Percentiles rank a stretch among this genome's conserved stretches.
phyloP scores from a whole-genome alignment of 768 basidiomycete genomes.

The Rhodotorula babjevae region DNA sequence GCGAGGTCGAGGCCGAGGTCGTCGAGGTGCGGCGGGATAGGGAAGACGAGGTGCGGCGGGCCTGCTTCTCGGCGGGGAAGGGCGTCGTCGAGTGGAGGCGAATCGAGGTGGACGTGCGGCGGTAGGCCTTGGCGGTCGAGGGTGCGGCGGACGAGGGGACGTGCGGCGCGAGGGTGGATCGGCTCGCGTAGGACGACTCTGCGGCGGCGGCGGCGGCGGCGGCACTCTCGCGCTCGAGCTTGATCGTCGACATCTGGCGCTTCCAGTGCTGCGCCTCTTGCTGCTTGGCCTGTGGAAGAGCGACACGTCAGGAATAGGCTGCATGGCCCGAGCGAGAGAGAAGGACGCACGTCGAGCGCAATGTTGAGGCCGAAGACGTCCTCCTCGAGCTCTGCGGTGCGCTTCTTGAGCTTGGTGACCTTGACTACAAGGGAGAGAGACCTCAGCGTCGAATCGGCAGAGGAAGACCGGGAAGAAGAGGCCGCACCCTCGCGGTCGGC shows the following conservation, averaged over 20 bases:
- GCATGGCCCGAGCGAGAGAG: too few species aligned
- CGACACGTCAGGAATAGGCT: too few species aligned
- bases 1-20: background rate
- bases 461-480: background rate
- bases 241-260: slow-evolving; percentile 30
- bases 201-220: background rate
- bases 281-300: slow-evolving; percentile 37
- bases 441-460: background rate
- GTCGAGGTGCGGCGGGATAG: background rate
- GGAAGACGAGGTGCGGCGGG: background rate
- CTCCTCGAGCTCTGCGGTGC: slow-evolving; percentile 40
- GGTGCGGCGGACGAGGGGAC: background rate
- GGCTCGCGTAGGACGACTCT: background rate
- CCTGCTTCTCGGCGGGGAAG: background rate
- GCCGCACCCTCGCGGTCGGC: slow-evolving; percentile 41
- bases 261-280: slow-evolving; percentile 38
- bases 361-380: slow-evolving; percentile 43
- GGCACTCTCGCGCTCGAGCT: slow-evolving; percentile 9
- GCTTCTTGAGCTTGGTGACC: slow-evolving; percentile 39
- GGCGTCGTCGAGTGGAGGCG: slow-evolving; percentile 6
- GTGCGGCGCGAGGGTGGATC: background rate
- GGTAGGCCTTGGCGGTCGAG: background rate
- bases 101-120: background rate
- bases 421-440: slow-evolving; percentile 23
- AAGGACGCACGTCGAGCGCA: slow-evolving; percentile 37